Base-by-base conservation (phyloP, 257 asterid species). In the Gentiana macrophylla region DNA sequence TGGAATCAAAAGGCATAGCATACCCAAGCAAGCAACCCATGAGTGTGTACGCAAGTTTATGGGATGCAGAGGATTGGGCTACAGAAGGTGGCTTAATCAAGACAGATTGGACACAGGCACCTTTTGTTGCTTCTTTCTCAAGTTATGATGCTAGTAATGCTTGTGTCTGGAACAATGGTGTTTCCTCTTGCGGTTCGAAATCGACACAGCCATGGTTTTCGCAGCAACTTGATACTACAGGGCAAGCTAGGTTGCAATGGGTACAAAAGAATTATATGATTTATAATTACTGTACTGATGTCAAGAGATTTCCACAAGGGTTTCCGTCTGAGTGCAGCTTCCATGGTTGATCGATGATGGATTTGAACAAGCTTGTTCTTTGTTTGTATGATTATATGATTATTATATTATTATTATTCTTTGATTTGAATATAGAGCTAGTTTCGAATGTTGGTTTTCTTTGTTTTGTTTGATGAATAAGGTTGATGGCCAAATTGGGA, bases 1-100 rank as follows among this genome's bases (percentile, higher is more conserved):
- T 44, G 11, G 62, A 60, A 60, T 5, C 56, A 0, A 43, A 13
- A 0, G 48, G 55, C 36, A 49, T 60, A 3, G 24, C 64, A 36
- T 60, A 49, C 32, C 64, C 56, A 7, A 60, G 36, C 15, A 49
- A 9, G 8, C 64, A 60, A 10, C 37, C 56, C 1, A 49, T 60
- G 64, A 49, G 49, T 35, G 10, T 60, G 4, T 60, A 60, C 38
- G 12, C 56, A 1, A 60, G 55, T 13, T 10, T 60, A 0, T 60
- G 64, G 64, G 15, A 60, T 8, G 64, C 55, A 5, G 64, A 36
- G 7, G 64, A 60, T 32, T 60, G 64, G 64, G 64, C 64, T 3
- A 60, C 64, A 1, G 37, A 35, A 37, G 64, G 64, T 7, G 62
- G 53, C 11, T 53, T 43, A 0, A 43, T 58, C 1, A 58, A 58